Evolutionary conservation across 2,329 filamentous ascomycete genomes (phyloP).

Genomic region (Aaosphaeria arxii): DNA sequence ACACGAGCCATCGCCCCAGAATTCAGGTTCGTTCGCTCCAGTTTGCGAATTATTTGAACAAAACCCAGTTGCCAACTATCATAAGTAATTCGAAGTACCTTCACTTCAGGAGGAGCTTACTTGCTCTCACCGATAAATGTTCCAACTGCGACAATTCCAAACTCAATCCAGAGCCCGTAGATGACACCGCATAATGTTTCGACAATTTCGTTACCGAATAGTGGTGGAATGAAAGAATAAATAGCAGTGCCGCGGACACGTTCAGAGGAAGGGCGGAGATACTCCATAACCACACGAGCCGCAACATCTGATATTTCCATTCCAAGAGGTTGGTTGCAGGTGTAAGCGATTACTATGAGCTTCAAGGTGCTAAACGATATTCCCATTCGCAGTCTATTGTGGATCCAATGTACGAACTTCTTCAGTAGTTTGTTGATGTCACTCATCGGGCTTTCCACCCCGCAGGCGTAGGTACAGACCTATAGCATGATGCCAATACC

Average conservation of each 20-base stretch:
- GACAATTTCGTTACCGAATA: constrained; percentile 34
- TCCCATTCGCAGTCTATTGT: no score
- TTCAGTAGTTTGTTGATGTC: no score
- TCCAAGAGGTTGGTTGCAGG: no score
- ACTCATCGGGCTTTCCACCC: no score
- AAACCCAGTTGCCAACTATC: constrained; percentile 34
- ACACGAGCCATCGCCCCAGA: constrained; percentile 35
- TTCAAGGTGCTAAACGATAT: no score
- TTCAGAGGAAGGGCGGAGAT: no score
- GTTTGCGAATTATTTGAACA: constrained; percentile 32
- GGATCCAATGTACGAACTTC: no score
- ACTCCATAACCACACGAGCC: no score
- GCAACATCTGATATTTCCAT: no score
- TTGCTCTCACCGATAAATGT: constrained; percentile 34
- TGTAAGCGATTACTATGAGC: no score
- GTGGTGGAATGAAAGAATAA: constrained; percentile 32
- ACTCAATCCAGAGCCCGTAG: constrained; percentile 33
- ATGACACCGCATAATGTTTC: constrained; percentile 34
- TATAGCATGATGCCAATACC: no score
- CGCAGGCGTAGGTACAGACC: no score
- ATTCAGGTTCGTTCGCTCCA: constrained; percentile 35
- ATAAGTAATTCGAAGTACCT: constrained; percentile 2
- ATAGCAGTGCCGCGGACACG: constrained; percentile 4
- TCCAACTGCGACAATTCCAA: constrained; percentile 30
- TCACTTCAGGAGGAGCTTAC: constrained; percentile 2